Evolutionary conservation across 2,329 filamentous ascomycete genomes (phyloP).

Genomic region (Aureobasidium musti): DNA sequence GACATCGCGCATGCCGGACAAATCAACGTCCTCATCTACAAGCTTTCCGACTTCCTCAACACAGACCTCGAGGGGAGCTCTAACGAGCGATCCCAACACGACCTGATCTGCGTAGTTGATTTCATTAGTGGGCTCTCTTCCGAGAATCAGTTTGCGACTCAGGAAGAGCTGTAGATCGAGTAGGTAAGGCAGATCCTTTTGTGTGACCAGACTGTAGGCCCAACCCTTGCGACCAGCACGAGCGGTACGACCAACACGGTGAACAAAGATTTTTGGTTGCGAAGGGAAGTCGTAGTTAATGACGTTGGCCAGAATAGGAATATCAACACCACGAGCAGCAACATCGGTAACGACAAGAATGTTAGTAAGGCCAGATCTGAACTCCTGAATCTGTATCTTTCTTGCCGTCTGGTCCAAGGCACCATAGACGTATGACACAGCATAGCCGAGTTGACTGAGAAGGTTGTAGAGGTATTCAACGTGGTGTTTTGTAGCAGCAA

Average conservation of each 20-base stretch:
- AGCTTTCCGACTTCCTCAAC: conserved; percentile 84
- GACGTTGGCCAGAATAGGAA: conserved; percentile 91
- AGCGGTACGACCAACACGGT: conserved; percentile 93
- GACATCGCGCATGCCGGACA: conserved; percentile 69
- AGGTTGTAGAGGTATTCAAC: conserved; percentile 88
- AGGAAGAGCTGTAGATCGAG: conserved; percentile 94
- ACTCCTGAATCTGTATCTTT: conserved; percentile 88
- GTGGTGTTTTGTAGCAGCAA: conserved; percentile 93
- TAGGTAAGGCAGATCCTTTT: conserved; percentile 86
- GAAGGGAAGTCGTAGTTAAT: conserved; percentile 99
- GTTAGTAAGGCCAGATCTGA: conserved; percentile 79
- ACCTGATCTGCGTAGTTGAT: conserved; percentile 80
- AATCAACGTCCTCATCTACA: conserved; percentile 72
- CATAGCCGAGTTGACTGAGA: conserved; percentile 78
- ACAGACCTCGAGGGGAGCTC: conserved; percentile 71
- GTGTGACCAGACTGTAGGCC: conserved; percentile 89
- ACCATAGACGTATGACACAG: conserved; percentile 92
- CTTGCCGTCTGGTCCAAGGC: conserved; percentile 91
- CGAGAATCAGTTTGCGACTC: conserved; percentile 77
- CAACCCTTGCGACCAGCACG: conserved; percentile 90
- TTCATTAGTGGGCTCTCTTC: conserved; percentile 61
- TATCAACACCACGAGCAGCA: conserved; percentile 94
- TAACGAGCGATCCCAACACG: conserved; percentile 72
- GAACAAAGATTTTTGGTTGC: conserved; percentile 94
- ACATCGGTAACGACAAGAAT: conserved; percentile 96